These are phyloP conservation scores for Lycium barbarum DNA, from an alignment of 257 asterid genomes.

Conservation along the genomic window DNA sequence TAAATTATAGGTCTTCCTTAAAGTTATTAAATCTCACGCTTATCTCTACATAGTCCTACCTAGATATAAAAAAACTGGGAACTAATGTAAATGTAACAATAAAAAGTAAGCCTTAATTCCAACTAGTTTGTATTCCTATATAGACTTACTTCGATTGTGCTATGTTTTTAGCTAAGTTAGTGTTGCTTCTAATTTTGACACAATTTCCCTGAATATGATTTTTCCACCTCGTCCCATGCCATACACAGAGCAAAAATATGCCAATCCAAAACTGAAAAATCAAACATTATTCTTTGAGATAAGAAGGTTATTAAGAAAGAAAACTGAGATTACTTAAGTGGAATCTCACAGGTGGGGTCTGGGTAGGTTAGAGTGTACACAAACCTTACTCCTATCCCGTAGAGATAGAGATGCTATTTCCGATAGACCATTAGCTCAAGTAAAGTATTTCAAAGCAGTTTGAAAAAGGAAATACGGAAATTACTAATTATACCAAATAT, in stretches of 20 bases:
- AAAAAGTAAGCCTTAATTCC: neutral
- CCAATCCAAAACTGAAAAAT: neutral
- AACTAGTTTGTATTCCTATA: neutral
- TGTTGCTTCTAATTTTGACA: neutral
- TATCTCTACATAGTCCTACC: neutral
- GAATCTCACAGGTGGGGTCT: too few relatives aligned
- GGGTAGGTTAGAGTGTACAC: too few relatives aligned
- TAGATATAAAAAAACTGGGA: neutral
- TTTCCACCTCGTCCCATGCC: neutral
- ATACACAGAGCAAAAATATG: neutral
- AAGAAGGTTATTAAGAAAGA: neutral
- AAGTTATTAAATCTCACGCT: neutral
- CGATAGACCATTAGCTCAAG: too few relatives aligned
- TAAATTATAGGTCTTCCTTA: neutral
- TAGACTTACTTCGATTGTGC: neutral
- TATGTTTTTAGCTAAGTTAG: neutral
- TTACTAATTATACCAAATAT: too few relatives aligned
- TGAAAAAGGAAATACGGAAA: too few relatives aligned
- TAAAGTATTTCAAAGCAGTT: too few relatives aligned
- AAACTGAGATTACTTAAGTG: too few relatives aligned
- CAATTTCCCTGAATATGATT: neutral
- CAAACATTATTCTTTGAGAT: neutral
- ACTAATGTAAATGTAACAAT: neutral
- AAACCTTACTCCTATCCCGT: too few relatives aligned
- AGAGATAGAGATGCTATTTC: too few relatives aligned